These are phyloP conservation scores for Trichoderma sp. DNA, from an alignment of 2,329 filamentous ascomycete genomes.

Conservation along the genomic window DNA sequence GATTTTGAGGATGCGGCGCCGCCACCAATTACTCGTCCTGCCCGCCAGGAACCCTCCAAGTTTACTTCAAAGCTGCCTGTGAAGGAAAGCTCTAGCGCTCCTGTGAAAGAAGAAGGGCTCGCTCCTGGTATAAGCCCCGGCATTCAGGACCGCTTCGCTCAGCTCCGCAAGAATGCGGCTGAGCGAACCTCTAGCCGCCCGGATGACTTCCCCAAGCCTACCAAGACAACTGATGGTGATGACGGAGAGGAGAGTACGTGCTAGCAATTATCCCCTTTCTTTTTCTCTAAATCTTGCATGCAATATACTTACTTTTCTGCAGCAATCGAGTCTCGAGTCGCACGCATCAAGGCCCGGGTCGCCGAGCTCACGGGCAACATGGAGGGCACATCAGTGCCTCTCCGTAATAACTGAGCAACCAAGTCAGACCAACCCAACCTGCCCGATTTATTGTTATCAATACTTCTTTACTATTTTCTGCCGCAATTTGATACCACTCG, in stretches of 20 bases:
- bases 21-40: constrained; percentile 47
- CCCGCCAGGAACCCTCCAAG: constrained; percentile 20
- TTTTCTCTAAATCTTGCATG: neutral
- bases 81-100: constrained; percentile 34
- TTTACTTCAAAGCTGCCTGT: constrained; percentile 6
- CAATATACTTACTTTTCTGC: constrained; percentile 25
- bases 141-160: constrained; percentile 80
- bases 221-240: constrained; percentile 60
- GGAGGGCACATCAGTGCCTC: constrained; percentile 47
- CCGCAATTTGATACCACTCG: constrained; percentile 22
- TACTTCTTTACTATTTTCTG: neutral
- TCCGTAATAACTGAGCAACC: constrained; percentile 14
- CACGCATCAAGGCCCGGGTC: constrained; percentile 95
- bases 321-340: constrained; percentile 95
- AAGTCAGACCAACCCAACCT: neutral
- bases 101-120: constrained; percentile 36
- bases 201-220: constrained; percentile 57
- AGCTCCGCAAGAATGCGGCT: constrained; percentile 92
- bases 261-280: neutral
- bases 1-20: constrained; percentile 41
- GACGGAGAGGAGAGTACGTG: constrained; percentile 90
- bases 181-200: constrained; percentile 66
- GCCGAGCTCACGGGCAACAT: constrained; percentile 88
- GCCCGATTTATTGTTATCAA: neutral
- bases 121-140: constrained; percentile 34